Conservation (phyloP, 1,284 basidiomycete species). For the Cryptococcus floricola region DNA sequence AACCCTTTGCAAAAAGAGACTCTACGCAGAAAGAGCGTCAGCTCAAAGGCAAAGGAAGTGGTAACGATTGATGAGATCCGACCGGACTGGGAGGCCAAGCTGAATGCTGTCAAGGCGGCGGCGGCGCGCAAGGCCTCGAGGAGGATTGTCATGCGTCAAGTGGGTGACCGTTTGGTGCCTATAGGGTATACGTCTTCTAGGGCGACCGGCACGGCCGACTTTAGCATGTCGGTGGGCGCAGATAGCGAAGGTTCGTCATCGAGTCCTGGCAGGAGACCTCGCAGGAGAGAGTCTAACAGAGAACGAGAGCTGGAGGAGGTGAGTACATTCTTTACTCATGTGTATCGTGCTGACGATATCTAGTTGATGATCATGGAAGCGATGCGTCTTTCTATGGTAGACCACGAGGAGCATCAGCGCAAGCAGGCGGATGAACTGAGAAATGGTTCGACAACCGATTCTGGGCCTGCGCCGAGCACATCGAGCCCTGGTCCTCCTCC, state of each 20-base stretch:
- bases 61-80: conserved; percentile 90
- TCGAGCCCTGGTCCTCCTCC: conserved; percentile 3
- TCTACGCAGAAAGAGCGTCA: conserved; percentile 51
- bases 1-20: conserved; percentile 38
- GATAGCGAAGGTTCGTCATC: conserved; percentile 6
- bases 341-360: neutral
- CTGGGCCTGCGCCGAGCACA: neutral
- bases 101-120: conserved; percentile 80
- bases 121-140: conserved; percentile 86
- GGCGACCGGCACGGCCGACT: conserved; percentile 44
- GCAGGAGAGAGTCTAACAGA: conserved; percentile 51
- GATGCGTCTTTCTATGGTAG: conserved; percentile 88
- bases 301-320: conserved; percentile 86
- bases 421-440: conserved; percentile 30
- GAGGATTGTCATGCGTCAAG: conserved; percentile 96
- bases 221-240: conserved; percentile 35
- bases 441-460: neutral
- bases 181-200: conserved; percentile 74
- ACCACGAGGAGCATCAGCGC: conserved; percentile 62
- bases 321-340: conserved; percentile 28
- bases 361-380: conserved; percentile 99
- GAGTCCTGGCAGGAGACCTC: conserved; percentile 18
- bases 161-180: conserved; percentile 93
- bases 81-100: conserved; percentile 90
- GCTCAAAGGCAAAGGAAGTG: conserved; percentile 60